Evolutionary conservation across 768 basidiomycete species (phyloP).

Genomic region (Hericium rajendrae): DNA sequence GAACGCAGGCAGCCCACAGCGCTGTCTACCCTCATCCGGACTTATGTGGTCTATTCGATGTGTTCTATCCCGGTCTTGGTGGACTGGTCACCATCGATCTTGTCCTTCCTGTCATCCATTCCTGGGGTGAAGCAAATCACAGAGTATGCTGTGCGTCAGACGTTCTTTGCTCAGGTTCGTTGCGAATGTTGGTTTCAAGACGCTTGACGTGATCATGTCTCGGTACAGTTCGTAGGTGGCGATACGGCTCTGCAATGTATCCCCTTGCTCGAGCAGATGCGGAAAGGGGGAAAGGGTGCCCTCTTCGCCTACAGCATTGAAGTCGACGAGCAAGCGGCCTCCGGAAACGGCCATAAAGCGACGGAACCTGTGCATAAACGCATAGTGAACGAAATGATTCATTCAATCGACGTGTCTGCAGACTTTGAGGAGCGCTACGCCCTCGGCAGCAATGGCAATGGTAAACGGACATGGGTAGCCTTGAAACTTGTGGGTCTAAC

Average conservation of each 20-base stretch:
- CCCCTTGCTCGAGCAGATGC: slow-evolving; percentile 52
- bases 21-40: slow-evolving; percentile 39
- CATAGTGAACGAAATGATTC: slow-evolving; percentile 67
- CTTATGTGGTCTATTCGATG: slow-evolving; percentile 77
- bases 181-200: neutral
- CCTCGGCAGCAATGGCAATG: slow-evolving; percentile 15
- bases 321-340: slow-evolving; percentile 54
- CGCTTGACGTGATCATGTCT: neutral
- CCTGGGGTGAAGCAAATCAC: slow-evolving; percentile 52
- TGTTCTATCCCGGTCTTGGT: slow-evolving; percentile 72
- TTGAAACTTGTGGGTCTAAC: slow-evolving; percentile 58
- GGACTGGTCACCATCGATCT: slow-evolving; percentile 59
- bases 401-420: slow-evolving; percentile 68
- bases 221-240: slow-evolving; percentile 73
- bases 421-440: slow-evolving; percentile 56
- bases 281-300: slow-evolving; percentile 60
- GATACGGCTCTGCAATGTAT: slow-evolving; percentile 65
- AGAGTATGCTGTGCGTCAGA: slow-evolving; percentile 59
- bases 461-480: slow-evolving; percentile 72
- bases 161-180: slow-evolving; percentile 76
- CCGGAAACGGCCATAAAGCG: slow-evolving; percentile 19
- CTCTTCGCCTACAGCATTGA: slow-evolving; percentile 83
- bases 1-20: slow-evolving; percentile 9
- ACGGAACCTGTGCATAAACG: slow-evolving; percentile 39
- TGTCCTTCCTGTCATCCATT: slow-evolving; percentile 49